A percentile compares a stretch with the other conserved stretches of the same genome.
Evolutionary conservation across 2,329 filamentous ascomycete genomes (phyloP).

Genomic region (Colletotrichum australisinense): DNA sequence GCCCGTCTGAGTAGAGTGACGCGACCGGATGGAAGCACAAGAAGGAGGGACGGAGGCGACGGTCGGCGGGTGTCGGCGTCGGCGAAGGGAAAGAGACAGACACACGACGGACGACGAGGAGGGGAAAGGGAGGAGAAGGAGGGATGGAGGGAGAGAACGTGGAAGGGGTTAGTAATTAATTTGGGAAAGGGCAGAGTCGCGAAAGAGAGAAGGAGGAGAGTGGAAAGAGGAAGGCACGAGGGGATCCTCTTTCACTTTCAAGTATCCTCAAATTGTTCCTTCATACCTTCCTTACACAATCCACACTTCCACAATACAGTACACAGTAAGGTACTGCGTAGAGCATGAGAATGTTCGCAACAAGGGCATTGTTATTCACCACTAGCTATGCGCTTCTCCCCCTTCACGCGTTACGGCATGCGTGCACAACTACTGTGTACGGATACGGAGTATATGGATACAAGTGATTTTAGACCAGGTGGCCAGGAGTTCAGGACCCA

Average conservation of each 20-base stretch:
- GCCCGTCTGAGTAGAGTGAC: neutral
- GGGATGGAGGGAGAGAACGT: constrained; percentile 8
- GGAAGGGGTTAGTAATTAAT: constrained; percentile 21
- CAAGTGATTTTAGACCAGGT: neutral
- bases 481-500: neutral
- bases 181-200: constrained; percentile 5
- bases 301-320: neutral
- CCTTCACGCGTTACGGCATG: neutral
- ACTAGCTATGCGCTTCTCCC: neutral
- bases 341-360: neutral
- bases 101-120: constrained; percentile 21
- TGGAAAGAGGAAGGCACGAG: neutral
- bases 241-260: constrained; percentile 5
- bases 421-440: neutral
- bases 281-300: neutral
- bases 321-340: neutral
- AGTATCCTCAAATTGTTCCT: neutral
- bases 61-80: constrained; percentile 31
- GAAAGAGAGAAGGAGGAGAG: constrained; percentile 10
- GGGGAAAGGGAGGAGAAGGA: constrained; percentile 16
- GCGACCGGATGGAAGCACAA: constrained; percentile 13
- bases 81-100: constrained; percentile 11
- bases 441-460: too few relatives aligned
- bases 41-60: constrained; percentile 19
- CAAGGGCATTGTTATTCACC: neutral